Percentiles rank a stretch among this genome's conserved stretches.
Conservation (phyloP, 768 basidiomycete species). For the Pisolithus microcarpus region DNA sequence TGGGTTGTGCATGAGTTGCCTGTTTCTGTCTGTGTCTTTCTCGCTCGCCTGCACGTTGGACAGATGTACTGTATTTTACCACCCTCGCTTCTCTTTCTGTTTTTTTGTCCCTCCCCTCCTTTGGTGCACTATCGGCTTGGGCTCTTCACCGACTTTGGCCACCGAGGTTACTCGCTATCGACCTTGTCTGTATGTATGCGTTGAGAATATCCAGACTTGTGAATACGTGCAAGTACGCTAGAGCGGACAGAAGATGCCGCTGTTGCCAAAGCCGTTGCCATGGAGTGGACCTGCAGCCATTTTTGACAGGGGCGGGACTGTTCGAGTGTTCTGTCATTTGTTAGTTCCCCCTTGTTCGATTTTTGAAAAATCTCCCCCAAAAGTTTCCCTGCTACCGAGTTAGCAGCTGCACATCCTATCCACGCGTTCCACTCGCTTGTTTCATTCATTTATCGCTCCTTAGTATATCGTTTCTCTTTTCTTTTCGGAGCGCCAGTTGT, state of each 20-base stretch:
- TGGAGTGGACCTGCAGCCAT: not conserved
- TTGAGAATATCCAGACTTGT: not conserved
- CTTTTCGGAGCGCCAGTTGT: constrained; percentile 9
- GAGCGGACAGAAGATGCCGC: not conserved
- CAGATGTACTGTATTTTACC: constrained; percentile 29
- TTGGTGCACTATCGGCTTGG: no score
- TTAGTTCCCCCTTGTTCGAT: no score
- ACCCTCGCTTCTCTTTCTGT: constrained; percentile 6
- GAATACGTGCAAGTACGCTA: not conserved
- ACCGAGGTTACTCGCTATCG: constrained; percentile 1
- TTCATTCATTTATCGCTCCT: constrained; percentile 18
- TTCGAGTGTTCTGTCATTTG: no score
- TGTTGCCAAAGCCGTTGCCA: constrained; percentile 18
- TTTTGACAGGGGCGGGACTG: no score
- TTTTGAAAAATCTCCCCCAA: not conserved
- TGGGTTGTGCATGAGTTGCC: constrained; percentile 20
- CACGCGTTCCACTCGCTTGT: constrained; percentile 12
- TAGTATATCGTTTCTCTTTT: constrained; percentile 5
- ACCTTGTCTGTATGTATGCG: not conserved
- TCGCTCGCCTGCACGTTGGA: constrained; percentile 22
- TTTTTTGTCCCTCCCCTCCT: no score
- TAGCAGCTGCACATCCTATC: constrained; percentile 17
- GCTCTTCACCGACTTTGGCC: not conserved
- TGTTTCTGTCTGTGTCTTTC: constrained; percentile 1
- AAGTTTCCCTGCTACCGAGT: constrained; percentile 5